A percentile compares a stretch with the other conserved stretches of the same genome.
These are phyloP conservation scores for Ustilago vetiveriae DNA, from an alignment of 1,284 basidiomycete species.

Conservation along the genomic window DNA sequence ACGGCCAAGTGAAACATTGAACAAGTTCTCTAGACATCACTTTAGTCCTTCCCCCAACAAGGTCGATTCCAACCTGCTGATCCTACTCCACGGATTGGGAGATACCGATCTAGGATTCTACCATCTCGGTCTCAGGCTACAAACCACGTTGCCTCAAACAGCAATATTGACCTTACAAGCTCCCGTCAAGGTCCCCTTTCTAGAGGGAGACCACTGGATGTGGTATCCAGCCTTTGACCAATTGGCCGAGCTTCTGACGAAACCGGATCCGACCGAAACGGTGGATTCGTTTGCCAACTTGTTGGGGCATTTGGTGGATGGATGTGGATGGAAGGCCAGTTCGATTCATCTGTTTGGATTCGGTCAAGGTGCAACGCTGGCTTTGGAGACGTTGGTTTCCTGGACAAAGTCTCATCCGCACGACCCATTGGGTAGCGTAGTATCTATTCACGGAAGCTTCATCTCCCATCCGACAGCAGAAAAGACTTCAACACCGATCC, in stretches of 20 bases:
- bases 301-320: conserved; percentile 72
- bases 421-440: conserved; percentile 26
- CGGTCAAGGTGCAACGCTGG: conserved; percentile 85
- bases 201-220: conserved; percentile 73
- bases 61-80: conserved; percentile 83
- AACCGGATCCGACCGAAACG: conserved; percentile 78
- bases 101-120: conserved; percentile 82
- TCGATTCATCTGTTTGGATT: conserved; percentile 88
- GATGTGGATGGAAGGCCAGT: conserved; percentile 75
- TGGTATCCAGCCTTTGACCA: conserved; percentile 87
- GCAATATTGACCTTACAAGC: conserved; percentile 82
- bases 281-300: conserved; percentile 73
- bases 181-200: conserved; percentile 81
- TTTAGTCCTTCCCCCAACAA: conserved; percentile 80
- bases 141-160: conserved; percentile 78
- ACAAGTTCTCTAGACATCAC: conserved; percentile 18
- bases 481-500: conserved; percentile 15
- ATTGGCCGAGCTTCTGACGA: conserved; percentile 74
- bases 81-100: conserved; percentile 87
- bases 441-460: conserved; percentile 40
- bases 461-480: conserved; percentile 38
- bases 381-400: conserved; percentile 74
- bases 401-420: conserved; percentile 69
- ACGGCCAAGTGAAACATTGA: background rate
- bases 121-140: conserved; percentile 77